These are phyloP conservation scores for Primulina huaijiensis DNA, from an alignment of 257 asterid genomes.

Conservation along the genomic window DNA sequence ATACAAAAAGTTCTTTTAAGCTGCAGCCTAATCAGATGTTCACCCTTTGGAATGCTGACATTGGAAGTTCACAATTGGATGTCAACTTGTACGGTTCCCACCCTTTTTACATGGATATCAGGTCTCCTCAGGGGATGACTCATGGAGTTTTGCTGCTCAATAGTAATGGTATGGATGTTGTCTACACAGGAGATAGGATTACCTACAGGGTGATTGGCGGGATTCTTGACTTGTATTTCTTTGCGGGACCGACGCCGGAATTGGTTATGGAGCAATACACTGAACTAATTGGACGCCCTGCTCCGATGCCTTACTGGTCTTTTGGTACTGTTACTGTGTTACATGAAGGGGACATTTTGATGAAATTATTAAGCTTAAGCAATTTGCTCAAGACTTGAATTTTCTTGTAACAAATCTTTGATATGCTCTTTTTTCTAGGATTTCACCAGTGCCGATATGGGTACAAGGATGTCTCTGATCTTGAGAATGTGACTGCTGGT, in stretches of 20 bases:
- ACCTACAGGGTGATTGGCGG: constrained; percentile 87
- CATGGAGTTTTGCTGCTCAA: constrained; percentile 79
- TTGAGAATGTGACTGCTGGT: constrained; percentile 67
- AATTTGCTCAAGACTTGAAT: background rate
- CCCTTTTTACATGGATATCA: constrained; percentile 84
- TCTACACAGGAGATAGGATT: constrained; percentile 62
- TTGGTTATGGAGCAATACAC: constrained; percentile 80
- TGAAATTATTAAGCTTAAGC: background rate
- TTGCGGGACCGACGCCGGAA: constrained; percentile 75
- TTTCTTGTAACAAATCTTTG: background rate
- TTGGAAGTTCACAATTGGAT: constrained; percentile 47
- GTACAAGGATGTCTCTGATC: constrained; percentile 58
- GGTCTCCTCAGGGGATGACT: constrained; percentile 56
- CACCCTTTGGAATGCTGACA: constrained; percentile 88
- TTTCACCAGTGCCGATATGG: constrained; percentile 92
- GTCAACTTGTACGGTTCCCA: constrained; percentile 81
- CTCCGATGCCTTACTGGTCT: constrained; percentile 94
- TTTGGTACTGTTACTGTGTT: constrained; percentile 42
- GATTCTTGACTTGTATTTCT: constrained; percentile 66
- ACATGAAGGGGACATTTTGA: background rate
- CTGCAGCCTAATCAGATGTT: constrained; percentile 54
- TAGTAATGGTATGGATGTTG: constrained; percentile 86
- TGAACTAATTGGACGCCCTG: constrained; percentile 79
- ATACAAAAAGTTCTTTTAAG: constrained; percentile 60
- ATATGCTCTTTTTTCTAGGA: constrained; percentile 38